Percentiles rank a stretch among this genome's conserved stretches.
Evolutionary conservation across 495 filamentous ascomycete species (phyloP).

Genomic region (Lepraria neglecta): DNA sequence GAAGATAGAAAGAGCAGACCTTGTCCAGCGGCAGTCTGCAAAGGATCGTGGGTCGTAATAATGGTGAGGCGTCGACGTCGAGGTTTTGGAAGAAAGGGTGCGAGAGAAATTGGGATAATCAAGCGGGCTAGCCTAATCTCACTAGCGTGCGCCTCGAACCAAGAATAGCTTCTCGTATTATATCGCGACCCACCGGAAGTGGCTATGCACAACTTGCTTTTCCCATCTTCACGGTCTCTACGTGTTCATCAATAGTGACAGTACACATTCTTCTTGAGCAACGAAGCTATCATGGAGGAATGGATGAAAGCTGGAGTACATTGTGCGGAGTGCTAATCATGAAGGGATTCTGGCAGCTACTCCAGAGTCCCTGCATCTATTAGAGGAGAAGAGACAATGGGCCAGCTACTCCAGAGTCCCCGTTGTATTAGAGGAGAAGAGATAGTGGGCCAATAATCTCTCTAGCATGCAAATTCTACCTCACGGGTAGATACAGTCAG

Average conservation of each 20-base stretch:
- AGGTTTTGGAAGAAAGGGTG: neutral
- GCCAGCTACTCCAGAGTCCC: too few species aligned
- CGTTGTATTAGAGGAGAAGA: too few species aligned
- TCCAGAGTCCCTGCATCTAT: too few species aligned
- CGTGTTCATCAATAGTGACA: neutral
- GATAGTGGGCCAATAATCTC: too few species aligned
- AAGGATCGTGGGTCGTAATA: neutral
- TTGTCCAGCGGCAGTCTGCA: conserved; percentile 6
- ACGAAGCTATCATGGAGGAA: too few species aligned
- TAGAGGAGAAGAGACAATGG: too few species aligned
- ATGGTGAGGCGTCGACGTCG: neutral
- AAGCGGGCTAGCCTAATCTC: neutral
- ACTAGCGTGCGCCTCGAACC: conserved; percentile 1
- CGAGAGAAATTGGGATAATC: neutral
- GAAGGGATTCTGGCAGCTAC: too few species aligned
- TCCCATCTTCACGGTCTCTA: neutral
- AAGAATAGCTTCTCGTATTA: conserved; percentile 8
- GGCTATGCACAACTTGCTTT: neutral
- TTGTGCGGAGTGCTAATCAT: too few species aligned
- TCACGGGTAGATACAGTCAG: neutral
- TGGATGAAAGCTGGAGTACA: too few species aligned
- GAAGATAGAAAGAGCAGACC: neutral
- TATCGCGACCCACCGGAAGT: neutral
- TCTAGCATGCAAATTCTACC: neutral
- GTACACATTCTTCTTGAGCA: neutral